These are phyloP conservation scores for Pythium pectinolyticum DNA, from an alignment of 352 stramenopile genomes.

Conservation along the genomic window DNA sequence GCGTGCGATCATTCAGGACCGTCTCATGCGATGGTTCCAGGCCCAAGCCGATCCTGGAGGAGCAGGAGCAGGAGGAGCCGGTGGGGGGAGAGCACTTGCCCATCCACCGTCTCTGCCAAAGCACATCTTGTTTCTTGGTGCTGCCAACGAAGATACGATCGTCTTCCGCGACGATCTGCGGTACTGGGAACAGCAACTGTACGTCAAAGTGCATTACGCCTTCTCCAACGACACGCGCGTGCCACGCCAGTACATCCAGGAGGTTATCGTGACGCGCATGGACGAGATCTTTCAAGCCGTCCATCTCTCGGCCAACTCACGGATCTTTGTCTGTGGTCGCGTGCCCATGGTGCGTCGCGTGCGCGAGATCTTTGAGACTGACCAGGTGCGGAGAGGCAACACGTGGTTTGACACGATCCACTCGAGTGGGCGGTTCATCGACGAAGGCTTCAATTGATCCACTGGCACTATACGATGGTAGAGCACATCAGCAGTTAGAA, in stretches of 20 bases:
- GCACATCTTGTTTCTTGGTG: slow-evolving; percentile 39
- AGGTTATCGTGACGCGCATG: slow-evolving; percentile 24
- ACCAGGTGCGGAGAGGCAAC: slow-evolving; percentile 23
- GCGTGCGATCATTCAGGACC: slow-evolving; percentile 45
- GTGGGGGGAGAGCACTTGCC: neutral
- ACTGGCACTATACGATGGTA: too few relatives aligned
- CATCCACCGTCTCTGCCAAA: slow-evolving; percentile 4
- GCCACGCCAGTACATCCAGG: slow-evolving; percentile 28
- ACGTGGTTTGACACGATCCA: slow-evolving; percentile 22
- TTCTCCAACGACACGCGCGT: slow-evolving; percentile 26
- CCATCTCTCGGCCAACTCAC: slow-evolving; percentile 13
- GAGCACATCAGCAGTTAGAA: too few relatives aligned
- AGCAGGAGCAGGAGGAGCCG: too few relatives aligned
- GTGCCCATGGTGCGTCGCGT: slow-evolving; percentile 23
- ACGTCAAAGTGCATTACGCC: slow-evolving; percentile 32
- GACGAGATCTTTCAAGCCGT: slow-evolving; percentile 29
- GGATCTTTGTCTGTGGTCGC: slow-evolving; percentile 34
- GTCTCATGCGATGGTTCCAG: slow-evolving; percentile 18
- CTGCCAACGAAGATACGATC: slow-evolving; percentile 29
- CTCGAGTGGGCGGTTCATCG: slow-evolving; percentile 19
- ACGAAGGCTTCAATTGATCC: slow-evolving; percentile 13
- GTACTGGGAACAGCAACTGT: slow-evolving; percentile 30
- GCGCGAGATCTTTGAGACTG: slow-evolving; percentile 24
- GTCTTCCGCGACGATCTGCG: slow-evolving; percentile 42
- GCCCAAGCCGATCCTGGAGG: neutral